Evolutionary conservation across 163 green algal genomes (phyloP).

Genomic region (Dunaliella salina): DNA sequence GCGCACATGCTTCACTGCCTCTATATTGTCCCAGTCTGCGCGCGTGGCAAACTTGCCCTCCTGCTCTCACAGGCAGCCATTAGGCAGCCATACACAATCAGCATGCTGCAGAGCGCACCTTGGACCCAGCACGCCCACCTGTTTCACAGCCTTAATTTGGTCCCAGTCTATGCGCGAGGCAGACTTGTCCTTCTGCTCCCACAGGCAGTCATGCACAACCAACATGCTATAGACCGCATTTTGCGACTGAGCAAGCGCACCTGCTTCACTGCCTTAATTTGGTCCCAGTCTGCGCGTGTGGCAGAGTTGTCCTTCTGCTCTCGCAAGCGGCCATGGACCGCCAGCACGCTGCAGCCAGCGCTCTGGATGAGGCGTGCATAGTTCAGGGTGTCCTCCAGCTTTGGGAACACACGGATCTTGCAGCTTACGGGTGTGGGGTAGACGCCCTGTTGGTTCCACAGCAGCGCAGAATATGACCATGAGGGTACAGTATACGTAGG

Average conservation of each 20-base stretch:
- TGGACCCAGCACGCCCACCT: slow-evolving; percentile 12
- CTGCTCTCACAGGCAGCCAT: slow-evolving; percentile 86
- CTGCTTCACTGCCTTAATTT: slow-evolving; percentile 67
- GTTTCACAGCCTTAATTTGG: slow-evolving; percentile 65
- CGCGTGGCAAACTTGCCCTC: slow-evolving; percentile 61
- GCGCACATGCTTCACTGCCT: background rate
- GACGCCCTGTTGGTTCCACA: background rate
- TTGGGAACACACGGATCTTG: slow-evolving; percentile 93
- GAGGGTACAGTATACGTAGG: too few relatives aligned
- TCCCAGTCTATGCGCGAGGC: slow-evolving; percentile 78
- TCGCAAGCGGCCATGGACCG: slow-evolving; percentile 89
- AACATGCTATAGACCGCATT: slow-evolving; percentile 74
- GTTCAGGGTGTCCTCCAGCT: slow-evolving; percentile 74
- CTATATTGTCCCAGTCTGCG: slow-evolving; percentile 84
- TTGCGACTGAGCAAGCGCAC: slow-evolving; percentile 72
- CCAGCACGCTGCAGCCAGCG: slow-evolving; percentile 81
- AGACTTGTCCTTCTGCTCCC: slow-evolving; percentile 79
- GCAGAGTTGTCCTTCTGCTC: slow-evolving; percentile 78
- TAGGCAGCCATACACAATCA: slow-evolving; percentile 93
- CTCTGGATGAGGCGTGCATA: slow-evolving; percentile 91
- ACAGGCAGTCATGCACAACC: slow-evolving; percentile 88
- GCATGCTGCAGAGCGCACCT: slow-evolving; percentile 66
- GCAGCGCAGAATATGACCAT: too few relatives aligned
- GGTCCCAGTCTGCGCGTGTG: slow-evolving; percentile 77
- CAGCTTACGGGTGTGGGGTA: slow-evolving; percentile 67